Evolutionary conservation across 257 asterid genomes (phyloP), one percentile per base, ranked within the genome.

Genomic region (Scutellaria minor): DNA sequence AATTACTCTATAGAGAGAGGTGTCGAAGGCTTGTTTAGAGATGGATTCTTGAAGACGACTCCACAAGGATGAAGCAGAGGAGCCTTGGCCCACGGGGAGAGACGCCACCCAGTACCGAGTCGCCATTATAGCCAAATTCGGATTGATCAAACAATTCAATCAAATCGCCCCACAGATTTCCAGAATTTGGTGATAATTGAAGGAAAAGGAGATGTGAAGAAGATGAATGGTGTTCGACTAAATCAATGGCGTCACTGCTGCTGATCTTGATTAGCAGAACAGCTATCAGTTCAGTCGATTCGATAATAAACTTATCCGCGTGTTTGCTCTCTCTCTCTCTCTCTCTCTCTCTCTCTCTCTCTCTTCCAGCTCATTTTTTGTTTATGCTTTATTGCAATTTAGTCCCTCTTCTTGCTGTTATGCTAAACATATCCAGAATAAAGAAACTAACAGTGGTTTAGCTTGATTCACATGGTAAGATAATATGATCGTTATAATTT

Each of bases 51-150:
- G 98, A 10, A 93, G 92, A 63, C 93, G 88, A 77, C 87, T 84
- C 98, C 98, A 90, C 1, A 82, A 71, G 45, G 96, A 74, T 12
- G 92, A 84, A 14, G 90, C 57, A 40, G 87, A 78, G 14, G 88
- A 74, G 78, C 81, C 83, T 80, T 79, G 83, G 46, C 81, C 90
- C 13, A 79, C 86, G 37, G 97, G 88, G 22, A 93, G 97, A 62
- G 97, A 92, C 39, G 85, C 96, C 79, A 86, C 88, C 98, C 98
- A 92, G 70, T 92, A 90, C 15, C 97, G 86, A 51, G 95, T 88
- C 74, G 98, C 87, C 98, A 92, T 92, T 68, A 60, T 66, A 66
- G 79, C 57, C 75, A 41, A 60, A 60, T 40, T 13, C 22, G 27
- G 73, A 56, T 56, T 31, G 78, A 66, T 37, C 51, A 47, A 59